Evolutionary conservation across 345 rosid genomes (phyloP).

Genomic region (Linum tenue): DNA sequence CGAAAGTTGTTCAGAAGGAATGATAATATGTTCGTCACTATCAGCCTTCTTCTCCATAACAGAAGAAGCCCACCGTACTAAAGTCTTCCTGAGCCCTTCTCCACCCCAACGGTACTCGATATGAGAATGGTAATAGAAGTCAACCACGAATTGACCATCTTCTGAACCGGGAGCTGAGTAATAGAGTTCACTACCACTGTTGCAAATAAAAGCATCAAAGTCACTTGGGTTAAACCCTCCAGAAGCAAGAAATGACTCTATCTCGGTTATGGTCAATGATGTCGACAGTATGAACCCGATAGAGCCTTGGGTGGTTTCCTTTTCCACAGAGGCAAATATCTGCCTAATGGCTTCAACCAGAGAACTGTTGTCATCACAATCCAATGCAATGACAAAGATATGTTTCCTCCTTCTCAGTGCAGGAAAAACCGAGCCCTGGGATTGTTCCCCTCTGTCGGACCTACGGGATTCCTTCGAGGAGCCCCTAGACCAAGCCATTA

Average conservation of each 20-base stretch:
- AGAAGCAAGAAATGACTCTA: conserved; percentile 54
- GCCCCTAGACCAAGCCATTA: conserved; percentile 73
- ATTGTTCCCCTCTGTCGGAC: conserved; percentile 54
- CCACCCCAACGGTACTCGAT: conserved; percentile 99
- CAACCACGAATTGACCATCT: conserved; percentile 60
- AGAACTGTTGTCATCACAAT: conserved; percentile 39
- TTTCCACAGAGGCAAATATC: conserved; percentile 62
- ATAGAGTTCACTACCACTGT: conserved; percentile 90
- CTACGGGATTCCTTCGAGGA: conserved; percentile 44
- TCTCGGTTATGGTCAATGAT: conserved; percentile 73
- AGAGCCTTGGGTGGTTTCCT: conserved; percentile 75
- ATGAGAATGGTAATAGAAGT: conserved; percentile 95
- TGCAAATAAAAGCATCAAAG: conserved; percentile 93
- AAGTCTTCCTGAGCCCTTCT: conserved; percentile 88
- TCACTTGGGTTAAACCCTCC: conserved; percentile 62
- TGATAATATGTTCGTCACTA: conserved; percentile 44
- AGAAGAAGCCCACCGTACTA: conserved; percentile 80
- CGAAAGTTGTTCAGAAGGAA: conserved; percentile 73
- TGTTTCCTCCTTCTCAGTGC: conserved; percentile 75
- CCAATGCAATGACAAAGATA: conserved; percentile 75
- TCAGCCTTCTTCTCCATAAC: conserved; percentile 44
- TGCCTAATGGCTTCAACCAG: conserved; percentile 51
- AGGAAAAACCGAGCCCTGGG: conserved; percentile 50
- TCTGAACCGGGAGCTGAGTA: conserved; percentile 62
- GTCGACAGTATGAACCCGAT: conserved; percentile 85